Conservation (phyloP, 2,329 filamentous ascomycete genomes). For the Claviceps sp. region DNA sequence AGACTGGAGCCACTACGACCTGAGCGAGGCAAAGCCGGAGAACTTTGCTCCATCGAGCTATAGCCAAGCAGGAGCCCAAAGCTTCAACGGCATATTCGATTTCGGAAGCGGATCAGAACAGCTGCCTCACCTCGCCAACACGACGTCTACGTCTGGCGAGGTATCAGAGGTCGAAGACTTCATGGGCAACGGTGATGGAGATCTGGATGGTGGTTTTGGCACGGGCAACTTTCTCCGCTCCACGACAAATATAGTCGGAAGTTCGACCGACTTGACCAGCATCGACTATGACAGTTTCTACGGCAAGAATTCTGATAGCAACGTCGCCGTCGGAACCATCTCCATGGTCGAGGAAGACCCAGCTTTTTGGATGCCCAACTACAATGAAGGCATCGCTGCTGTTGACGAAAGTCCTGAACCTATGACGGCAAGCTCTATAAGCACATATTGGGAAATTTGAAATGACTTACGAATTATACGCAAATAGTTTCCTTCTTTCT, state of each 20-base stretch:
- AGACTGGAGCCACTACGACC: slow-evolving; percentile 33
- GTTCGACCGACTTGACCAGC: slow-evolving; percentile 29
- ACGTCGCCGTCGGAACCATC: slow-evolving; percentile 27
- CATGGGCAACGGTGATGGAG: slow-evolving; percentile 32
- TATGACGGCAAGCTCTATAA: slow-evolving; percentile 17
- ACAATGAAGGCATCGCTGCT: slow-evolving; percentile 23
- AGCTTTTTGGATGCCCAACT: slow-evolving; percentile 35
- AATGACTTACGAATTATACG: slow-evolving; percentile 2
- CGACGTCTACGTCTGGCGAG: slow-evolving; percentile 50
- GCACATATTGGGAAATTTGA: slow-evolving; percentile 24
- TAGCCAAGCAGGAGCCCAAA: slow-evolving; percentile 36
- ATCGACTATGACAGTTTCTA: slow-evolving; percentile 45
- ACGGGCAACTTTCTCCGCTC: slow-evolving; percentile 34
- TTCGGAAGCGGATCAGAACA: slow-evolving; percentile 40
- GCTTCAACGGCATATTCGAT: slow-evolving; percentile 38
- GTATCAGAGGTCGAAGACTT: slow-evolving; percentile 55
- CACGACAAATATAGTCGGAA: slow-evolving; percentile 27
- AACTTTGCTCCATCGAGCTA: slow-evolving; percentile 41
- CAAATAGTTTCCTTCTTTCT: background rate
- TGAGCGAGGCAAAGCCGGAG: slow-evolving; percentile 29
- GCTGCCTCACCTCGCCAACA: slow-evolving; percentile 39
- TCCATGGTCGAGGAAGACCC: slow-evolving; percentile 39
- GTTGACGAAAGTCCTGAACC: slow-evolving; percentile 24
- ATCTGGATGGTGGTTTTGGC: slow-evolving; percentile 32
- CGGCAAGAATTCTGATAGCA: slow-evolving; percentile 29